Conservation (phyloP, 2,329 filamentous ascomycete genomes). For the Alternaria rosae region DNA sequence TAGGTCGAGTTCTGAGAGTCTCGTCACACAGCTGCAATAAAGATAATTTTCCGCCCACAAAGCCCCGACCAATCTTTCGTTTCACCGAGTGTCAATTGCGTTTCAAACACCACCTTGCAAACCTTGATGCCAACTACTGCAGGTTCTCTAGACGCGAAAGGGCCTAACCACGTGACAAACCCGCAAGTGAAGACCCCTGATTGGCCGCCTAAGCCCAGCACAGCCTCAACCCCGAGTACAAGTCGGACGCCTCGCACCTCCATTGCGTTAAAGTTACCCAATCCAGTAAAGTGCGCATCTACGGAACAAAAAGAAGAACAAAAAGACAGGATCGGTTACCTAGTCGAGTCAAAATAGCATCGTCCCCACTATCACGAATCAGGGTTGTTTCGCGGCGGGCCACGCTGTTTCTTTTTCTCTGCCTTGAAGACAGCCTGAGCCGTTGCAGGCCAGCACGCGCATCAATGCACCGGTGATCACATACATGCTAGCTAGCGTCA, state of each 20-base stretch:
- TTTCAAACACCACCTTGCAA: not conserved
- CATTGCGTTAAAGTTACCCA: not conserved
- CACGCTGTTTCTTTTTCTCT: conserved; percentile 4
- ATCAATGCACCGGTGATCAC: not conserved
- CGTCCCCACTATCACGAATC: conserved; percentile 4
- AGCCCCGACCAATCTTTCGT: not conserved
- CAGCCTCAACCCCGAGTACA: conserved; percentile 15
- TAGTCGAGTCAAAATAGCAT: not conserved
- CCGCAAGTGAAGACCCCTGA: not conserved
- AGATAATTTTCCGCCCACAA: not conserved
- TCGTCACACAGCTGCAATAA: not conserved
- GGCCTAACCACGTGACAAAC: not conserved
- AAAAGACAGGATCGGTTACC: not conserved
- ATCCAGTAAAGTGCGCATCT: not conserved
- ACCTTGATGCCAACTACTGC: not conserved
- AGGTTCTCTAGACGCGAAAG: not conserved
- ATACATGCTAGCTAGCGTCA: not conserved
- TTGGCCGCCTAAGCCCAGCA: conserved; percentile 5
- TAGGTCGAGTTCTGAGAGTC: not conserved
- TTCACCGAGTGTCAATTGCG: not conserved
- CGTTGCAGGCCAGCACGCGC: conserved; percentile 1
- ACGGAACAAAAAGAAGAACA: not conserved
- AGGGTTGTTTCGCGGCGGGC: not conserved
- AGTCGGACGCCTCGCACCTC: conserved; percentile 5
- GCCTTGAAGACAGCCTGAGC: conserved; percentile 16